Conservation (phyloP, 2,329 filamentous ascomycete genomes). For the Aspergillus ochraceoroseus region DNA sequence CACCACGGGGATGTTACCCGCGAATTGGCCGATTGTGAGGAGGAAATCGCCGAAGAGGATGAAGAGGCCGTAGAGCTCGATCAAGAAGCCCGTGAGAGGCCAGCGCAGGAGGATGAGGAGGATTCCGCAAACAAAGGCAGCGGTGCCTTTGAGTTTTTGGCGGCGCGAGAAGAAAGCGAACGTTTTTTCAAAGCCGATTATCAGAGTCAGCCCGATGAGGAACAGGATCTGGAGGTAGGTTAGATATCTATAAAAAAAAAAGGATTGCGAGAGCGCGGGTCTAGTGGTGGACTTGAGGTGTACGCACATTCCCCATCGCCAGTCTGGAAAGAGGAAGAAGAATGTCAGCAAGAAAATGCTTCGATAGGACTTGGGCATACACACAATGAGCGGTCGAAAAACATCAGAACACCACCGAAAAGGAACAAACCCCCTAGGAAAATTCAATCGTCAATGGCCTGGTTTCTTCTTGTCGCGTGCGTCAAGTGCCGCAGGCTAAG, state of each 20-base stretch:
- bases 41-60: constrained; percentile 95
- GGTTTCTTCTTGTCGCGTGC: background rate
- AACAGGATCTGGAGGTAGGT: constrained; percentile 72
- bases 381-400: constrained; percentile 95
- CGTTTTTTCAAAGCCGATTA: constrained; percentile 89
- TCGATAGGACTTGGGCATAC: constrained; percentile 29
- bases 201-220: constrained; percentile 89
- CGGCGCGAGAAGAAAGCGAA: constrained; percentile 88
- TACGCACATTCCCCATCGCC: constrained; percentile 87
- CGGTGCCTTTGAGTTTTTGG: constrained; percentile 87
- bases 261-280: constrained; percentile 9
- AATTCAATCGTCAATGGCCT: constrained; percentile 18
- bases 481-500: too few species aligned
- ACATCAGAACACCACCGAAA: constrained; percentile 87
- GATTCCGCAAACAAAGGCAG: constrained; percentile 79
- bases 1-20: constrained; percentile 74
- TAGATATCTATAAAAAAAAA: constrained; percentile 6
- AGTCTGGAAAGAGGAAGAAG: constrained; percentile 55
- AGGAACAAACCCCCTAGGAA: constrained; percentile 83
- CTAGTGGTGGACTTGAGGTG: constrained; percentile 7
- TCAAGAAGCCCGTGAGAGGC: constrained; percentile 82
- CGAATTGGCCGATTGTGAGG: constrained; percentile 83
- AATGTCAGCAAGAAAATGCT: background rate
- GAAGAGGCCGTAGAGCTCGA: constrained; percentile 90
- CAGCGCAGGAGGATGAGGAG: constrained; percentile 80